Conservation (phyloP, 2,329 filamentous ascomycete species). For the Keithomyces neogunnii region DNA sequence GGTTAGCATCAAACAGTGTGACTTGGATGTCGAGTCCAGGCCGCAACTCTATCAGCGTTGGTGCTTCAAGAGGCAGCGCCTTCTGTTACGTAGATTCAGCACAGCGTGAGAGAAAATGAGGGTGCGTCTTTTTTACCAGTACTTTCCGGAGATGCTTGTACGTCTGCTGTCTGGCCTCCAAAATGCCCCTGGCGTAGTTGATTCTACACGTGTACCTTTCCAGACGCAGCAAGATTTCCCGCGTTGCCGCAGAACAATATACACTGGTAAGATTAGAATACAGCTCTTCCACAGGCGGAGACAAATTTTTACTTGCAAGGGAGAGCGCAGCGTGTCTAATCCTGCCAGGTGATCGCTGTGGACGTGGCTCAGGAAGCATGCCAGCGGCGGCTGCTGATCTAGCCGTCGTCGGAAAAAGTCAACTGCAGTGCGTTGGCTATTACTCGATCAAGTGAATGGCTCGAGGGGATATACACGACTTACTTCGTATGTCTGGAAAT, state of each 20-base stretch:
- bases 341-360: slow-evolving; percentile 85
- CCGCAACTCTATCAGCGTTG: slow-evolving; percentile 64
- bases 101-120: background rate
- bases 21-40: slow-evolving; percentile 64
- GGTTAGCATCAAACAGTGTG: slow-evolving; percentile 84
- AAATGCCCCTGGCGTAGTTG: slow-evolving; percentile 69
- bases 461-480: slow-evolving; percentile 9
- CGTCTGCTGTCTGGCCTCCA: slow-evolving; percentile 65
- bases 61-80: slow-evolving; percentile 73
- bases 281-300: background rate
- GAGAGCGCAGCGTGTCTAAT: slow-evolving; percentile 65
- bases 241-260: slow-evolving; percentile 81
- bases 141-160: slow-evolving; percentile 69
- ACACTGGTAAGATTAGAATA: slow-evolving; percentile 36
- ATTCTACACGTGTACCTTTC: slow-evolving; percentile 73
- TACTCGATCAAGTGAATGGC: no score
- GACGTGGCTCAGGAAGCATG: slow-evolving; percentile 85
- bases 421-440: slow-evolving; percentile 36
- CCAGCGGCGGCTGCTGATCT: slow-evolving; percentile 54
- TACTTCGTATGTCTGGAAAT: slow-evolving; percentile 69
- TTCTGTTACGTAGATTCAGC: slow-evolving; percentile 40
- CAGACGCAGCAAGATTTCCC: slow-evolving; percentile 69
- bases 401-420: slow-evolving; percentile 67
- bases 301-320: slow-evolving; percentile 45
- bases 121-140: slow-evolving; percentile 36